phyloP scores from a whole-genome alignment of 495 filamentous ascomycete species.

The Aspergillus nidulans region DNA sequence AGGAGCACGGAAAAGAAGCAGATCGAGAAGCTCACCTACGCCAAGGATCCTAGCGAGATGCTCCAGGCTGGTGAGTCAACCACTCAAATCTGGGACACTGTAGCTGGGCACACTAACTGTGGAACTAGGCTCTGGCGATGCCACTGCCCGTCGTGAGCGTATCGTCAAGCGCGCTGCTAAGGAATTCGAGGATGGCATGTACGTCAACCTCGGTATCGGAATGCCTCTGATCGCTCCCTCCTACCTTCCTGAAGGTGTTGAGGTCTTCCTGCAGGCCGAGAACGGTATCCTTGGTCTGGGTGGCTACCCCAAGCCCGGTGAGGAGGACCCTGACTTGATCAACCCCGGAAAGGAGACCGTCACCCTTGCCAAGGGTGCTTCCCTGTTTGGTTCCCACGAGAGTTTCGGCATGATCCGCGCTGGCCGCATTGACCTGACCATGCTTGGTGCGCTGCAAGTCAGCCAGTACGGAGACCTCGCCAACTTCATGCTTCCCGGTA shows the following conservation, averaged over 20 bases:
- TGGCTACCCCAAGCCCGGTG: slow-evolving; percentile 70
- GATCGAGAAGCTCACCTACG: slow-evolving; percentile 78
- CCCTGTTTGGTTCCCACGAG: slow-evolving; percentile 80
- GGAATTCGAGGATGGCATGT: slow-evolving; percentile 93
- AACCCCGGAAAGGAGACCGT: slow-evolving; percentile 95
- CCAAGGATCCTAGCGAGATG: slow-evolving; percentile 55
- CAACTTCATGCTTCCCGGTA: slow-evolving; percentile 74
- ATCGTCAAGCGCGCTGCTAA: slow-evolving; percentile 83
- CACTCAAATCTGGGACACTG: not conserved
- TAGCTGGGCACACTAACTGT: slow-evolving; percentile 26
- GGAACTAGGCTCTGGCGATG: slow-evolving; percentile 66
- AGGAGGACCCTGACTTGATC: slow-evolving; percentile 84
- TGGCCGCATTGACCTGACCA: slow-evolving; percentile 84
- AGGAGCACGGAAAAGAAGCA: slow-evolving; percentile 66
- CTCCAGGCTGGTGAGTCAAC: slow-evolving; percentile 47
- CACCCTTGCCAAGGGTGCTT: slow-evolving; percentile 70
- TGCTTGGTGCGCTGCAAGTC: slow-evolving; percentile 89
- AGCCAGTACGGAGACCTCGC: slow-evolving; percentile 58
- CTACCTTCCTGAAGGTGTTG: slow-evolving; percentile 70
- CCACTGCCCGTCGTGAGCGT: slow-evolving; percentile 69
- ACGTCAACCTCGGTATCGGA: slow-evolving; percentile 88
- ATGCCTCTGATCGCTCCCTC: slow-evolving; percentile 85
- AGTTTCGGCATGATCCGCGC: slow-evolving; percentile 90
- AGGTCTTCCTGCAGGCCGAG: slow-evolving; percentile 83
- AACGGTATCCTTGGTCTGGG: slow-evolving; percentile 89